Base-by-base conservation (phyloP, 2,329 filamentous ascomycete genomes). In the Spiromastix sp. region DNA sequence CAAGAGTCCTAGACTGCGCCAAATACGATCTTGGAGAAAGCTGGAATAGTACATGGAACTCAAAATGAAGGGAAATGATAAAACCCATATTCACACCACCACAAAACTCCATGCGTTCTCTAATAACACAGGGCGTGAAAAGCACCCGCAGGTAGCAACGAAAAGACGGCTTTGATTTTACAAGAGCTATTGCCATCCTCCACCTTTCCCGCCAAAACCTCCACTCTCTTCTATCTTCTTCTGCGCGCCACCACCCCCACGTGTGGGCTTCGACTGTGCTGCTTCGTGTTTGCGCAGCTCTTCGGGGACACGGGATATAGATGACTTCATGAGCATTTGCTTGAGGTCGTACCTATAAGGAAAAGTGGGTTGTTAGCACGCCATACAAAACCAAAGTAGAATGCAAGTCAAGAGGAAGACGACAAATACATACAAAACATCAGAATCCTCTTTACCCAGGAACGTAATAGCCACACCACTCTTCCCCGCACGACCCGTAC, bases 401-500 rank as follows among this genome's bases (percentile, higher is more conserved):
- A 19, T 22, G 3, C 26, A 17, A 8, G 20, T 12, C 13, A 16
- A 29, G 16, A 37, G 13, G 12, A 31, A 32, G 15, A 27, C 32
- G 24, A 19, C 40, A 61, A 31, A 18, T 39, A 60, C 62, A 48
- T 70, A 95, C 71, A 96, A 68, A 16, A 89, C 80, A 57, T 95
- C 91, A 1, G 73, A 56, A 63, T 98, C 91, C 63, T 96, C 91
- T 48, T 76, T 81, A 40, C 86, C 89, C 52, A 96, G 61, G 68
- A 98, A 98, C 0, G 91, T 98, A 44, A 98, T 91, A 2, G 91
- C 84, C 33, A 94, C 79, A 79, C 91, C 91, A 48, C 76, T 87
- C 74, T 96, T 96, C 42, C 91, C 91, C 2, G 91, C 91, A 78
- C 91, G 82, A 70, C 91, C 91, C 2, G 91, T 98, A 66, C 91